Evolutionary conservation across 805 yeast species (phyloP), one percentile per base, ranked within the genome.

Genomic region (Saccharomyces jurei): DNA sequence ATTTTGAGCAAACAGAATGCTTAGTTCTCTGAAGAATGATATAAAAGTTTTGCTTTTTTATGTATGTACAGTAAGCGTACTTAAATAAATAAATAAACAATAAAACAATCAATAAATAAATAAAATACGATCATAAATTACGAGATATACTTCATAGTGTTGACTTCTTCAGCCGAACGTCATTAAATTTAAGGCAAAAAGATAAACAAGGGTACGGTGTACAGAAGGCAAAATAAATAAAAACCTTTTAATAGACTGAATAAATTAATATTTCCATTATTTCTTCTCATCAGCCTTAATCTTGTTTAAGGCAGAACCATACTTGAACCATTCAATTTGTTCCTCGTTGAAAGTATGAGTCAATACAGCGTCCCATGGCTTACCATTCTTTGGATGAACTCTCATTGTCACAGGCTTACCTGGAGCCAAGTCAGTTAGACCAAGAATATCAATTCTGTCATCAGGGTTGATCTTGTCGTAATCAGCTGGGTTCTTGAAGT

Each of bases 241-340:
- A n/a, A 46, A 27, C 10, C 29, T 22, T 6, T 26, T 1, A 25
- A 9, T 3, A 2, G 26, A 25, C 26, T n/a, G 46, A 5, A 36
- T 17, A 36, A 8, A 36, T 8, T 22, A 36, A 36, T 36, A 13
- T 21, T 36, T 36, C 8, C 22, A 36, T 36, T 17, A 36, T 9
- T n/a, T 46, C n/a, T 36, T 36, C 44, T 54, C 58, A 21, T 52
- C 57, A 21, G 49, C 51, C 56, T 63, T 66, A 50, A 66, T 66
- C 82, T 86, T 89, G 89, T 94, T 94, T 79, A 94, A 86, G 74
- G 99, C 99, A 66, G 97, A 90, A 80, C 99, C 99, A 69, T 86
- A 84, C 83, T 89, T 92, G 87, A 92, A 92, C 98, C 98, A 92
- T 74, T 89, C 97, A 72, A 92, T 87, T 82, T 92, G 99, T 81